These are phyloP conservation scores for Ceratobasidium sp. DNA, from an alignment of 1,284 basidiomycete genomes.

Conservation along the genomic window DNA sequence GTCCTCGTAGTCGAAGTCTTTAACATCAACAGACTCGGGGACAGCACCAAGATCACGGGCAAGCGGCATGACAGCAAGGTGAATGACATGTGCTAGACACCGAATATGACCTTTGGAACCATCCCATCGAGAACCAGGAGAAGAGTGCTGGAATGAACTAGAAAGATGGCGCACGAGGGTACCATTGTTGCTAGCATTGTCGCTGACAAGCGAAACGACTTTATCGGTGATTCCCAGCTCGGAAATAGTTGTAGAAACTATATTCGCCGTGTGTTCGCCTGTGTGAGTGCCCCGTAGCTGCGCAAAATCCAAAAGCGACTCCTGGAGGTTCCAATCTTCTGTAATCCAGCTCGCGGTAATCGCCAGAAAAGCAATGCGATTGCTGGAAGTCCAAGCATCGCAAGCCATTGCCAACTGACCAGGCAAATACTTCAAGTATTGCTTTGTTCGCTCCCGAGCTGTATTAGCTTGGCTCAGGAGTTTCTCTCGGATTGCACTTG, in stretches of 20 bases:
- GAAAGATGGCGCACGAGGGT: slow-evolving; percentile 5
- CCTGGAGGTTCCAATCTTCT: slow-evolving; percentile 26
- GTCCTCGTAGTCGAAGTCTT: not conserved
- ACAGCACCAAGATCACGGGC: not conserved
- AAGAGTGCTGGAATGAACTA: not conserved
- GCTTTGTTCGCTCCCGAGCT: not conserved
- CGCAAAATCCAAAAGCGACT: slow-evolving; percentile 40
- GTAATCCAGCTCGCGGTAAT: slow-evolving; percentile 43
- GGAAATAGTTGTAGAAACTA: slow-evolving; percentile 1
- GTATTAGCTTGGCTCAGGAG: not conserved
- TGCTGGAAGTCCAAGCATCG: slow-evolving; percentile 42
- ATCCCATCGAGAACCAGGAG: not conserved
- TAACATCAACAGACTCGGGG: not conserved
- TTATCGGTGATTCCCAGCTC: slow-evolving; percentile 17
- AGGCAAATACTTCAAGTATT: not conserved
- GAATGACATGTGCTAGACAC: slow-evolving; percentile 41
- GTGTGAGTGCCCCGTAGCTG: slow-evolving; percentile 39
- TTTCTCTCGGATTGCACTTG: not conserved
- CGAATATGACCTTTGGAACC: slow-evolving; percentile 1
- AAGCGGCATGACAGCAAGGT: slow-evolving; percentile 34
- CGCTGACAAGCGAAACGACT: not conserved
- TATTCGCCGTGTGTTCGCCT: slow-evolving; percentile 38
- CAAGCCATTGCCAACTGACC: slow-evolving; percentile 35
- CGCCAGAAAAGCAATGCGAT: slow-evolving; percentile 43
- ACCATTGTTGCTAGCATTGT: slow-evolving; percentile 14